Base-by-base conservation (phyloP, 495 filamentous ascomycete species). In the Rostrohypoxylon terebratum region DNA sequence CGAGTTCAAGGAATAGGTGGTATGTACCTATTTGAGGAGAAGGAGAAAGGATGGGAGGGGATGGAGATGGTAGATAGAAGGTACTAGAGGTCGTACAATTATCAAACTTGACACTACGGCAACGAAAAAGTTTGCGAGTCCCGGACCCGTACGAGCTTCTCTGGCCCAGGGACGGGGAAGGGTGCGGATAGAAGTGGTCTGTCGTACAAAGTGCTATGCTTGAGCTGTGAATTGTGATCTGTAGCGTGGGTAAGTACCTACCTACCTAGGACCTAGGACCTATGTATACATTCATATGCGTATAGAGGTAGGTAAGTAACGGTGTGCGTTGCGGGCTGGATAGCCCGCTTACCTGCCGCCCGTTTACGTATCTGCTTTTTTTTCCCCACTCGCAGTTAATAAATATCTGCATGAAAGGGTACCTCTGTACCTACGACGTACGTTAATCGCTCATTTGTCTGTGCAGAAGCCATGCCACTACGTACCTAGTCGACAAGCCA, bases 151-250 rank as follows among this genome's bases (percentile, higher is more conserved):
- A 13, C 31, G 53, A 38, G 53, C 53, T 21, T 31, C 18, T 7
- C 14, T 33, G 10, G 6, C n/a, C 18, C 33, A 21, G 53, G 16
- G 53, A 38, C 53, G 51, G 16, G 23, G 25, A 33, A 33, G n/a
- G 51, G 51, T 55, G 51, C 31, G 53, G 53, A 31, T 36, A 57
- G 31, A 38, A 38, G 33, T 57, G 53, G 48, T 31, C 23, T 53
- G 48, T 33, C 48, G 31, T 53, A 53, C 48, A 4, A 1, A 42
- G 42, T 45, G 14, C 42, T 45, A 6, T 45, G 3, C 16, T 20
- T 5, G 11, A n/a, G 13, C 40, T 44, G 6, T 1, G 40, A n/a
- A n/a, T 2, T 44, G 2, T 7, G n/a, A 5, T 45, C 4, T 45
- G 40, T 38, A 44, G 40, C n/a, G 38, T 42, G n/a, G 38, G 38